Evolutionary conservation across 176 grass and related monocot genomes (phyloP).

Genomic region (Cenchrus americanus): DNA sequence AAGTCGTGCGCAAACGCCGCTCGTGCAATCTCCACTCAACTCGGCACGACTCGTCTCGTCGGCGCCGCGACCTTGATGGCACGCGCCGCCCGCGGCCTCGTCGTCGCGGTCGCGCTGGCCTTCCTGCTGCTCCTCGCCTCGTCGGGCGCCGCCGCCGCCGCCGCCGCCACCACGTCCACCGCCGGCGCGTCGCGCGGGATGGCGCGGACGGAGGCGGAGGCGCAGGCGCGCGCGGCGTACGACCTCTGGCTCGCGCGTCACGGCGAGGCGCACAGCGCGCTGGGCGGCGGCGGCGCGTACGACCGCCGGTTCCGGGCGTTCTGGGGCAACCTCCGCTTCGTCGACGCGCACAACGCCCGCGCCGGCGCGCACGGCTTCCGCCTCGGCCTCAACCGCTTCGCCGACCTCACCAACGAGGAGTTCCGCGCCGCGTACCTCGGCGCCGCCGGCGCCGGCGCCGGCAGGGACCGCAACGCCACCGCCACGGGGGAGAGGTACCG

Average conservation of each 20-base stretch:
- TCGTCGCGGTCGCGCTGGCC: not conserved
- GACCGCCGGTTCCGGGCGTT: slow-evolving; percentile 65
- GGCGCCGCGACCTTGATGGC: slow-evolving; percentile 3
- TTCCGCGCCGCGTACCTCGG: slow-evolving; percentile 57
- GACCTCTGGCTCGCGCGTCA: slow-evolving; percentile 63
- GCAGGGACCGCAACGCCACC: not conserved
- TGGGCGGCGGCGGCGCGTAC: slow-evolving; percentile 37
- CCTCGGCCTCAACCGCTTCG: slow-evolving; percentile 72
- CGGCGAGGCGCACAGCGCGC: slow-evolving; percentile 33
- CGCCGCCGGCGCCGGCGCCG: not conserved
- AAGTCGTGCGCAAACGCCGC: not conserved
- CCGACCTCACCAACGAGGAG: slow-evolving; percentile 75
- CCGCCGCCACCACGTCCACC: not conserved
- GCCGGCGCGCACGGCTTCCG: slow-evolving; percentile 39
- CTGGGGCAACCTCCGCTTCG: slow-evolving; percentile 79
- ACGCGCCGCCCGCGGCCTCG: not conserved
- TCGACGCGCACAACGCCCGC: slow-evolving; percentile 77
- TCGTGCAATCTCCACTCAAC: not conserved
- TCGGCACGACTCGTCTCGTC: not conserved
- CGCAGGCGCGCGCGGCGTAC: slow-evolving; percentile 57
- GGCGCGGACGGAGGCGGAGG: slow-evolving; percentile 64
- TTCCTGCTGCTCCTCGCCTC: not conserved
- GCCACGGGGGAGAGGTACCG: slow-evolving; percentile 32
- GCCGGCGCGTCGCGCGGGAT: slow-evolving; percentile 39
- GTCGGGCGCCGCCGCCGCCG: not conserved